These are phyloP conservation scores for Blastocystis sp. DNA, from an alignment of 352 stramenopile genomes.

Conservation along the genomic window DNA sequence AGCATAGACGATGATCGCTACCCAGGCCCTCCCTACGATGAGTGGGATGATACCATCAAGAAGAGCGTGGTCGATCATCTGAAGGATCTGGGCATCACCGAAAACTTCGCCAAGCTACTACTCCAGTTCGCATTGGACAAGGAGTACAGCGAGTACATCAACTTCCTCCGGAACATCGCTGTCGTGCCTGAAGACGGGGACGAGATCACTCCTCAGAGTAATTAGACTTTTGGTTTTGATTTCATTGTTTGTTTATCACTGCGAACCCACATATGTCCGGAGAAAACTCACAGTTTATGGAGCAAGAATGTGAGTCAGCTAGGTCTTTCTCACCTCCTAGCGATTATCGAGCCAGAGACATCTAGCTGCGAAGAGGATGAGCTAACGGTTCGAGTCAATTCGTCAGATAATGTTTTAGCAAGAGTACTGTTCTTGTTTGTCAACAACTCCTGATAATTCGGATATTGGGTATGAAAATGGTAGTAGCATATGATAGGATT, in stretches of 20 bases:
- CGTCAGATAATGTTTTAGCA: not conserved
- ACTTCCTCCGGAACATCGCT: slow-evolving; percentile 49
- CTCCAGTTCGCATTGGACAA: slow-evolving; percentile 57
- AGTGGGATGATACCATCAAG: slow-evolving; percentile 59
- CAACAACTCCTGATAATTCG: not conserved
- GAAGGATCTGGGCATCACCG: slow-evolving; percentile 54
- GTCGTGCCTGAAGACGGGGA: slow-evolving; percentile 15
- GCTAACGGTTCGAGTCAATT: not conserved
- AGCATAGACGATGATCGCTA: slow-evolving; percentile 7
- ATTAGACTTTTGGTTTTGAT: not conserved
- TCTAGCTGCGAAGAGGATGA: slow-evolving; percentile 46
- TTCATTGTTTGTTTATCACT: not conserved
- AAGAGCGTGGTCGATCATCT: slow-evolving; percentile 54
- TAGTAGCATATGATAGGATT: no score
- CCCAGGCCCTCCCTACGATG: slow-evolving; percentile 44
- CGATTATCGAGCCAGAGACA: not conserved
- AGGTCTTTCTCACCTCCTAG: not conserved
- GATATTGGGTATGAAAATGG: no score
- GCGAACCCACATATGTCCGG: not conserved
- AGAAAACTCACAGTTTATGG: not conserved
- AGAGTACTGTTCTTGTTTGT: slow-evolving; percentile 25
- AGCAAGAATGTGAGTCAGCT: not conserved
- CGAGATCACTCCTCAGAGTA: not conserved
- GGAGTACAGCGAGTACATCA: slow-evolving; percentile 63
- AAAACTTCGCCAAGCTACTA: slow-evolving; percentile 58